phyloP scores from a whole-genome alignment of 2,329 filamentous ascomycete species.

The Aspergillus transmontanensis region DNA sequence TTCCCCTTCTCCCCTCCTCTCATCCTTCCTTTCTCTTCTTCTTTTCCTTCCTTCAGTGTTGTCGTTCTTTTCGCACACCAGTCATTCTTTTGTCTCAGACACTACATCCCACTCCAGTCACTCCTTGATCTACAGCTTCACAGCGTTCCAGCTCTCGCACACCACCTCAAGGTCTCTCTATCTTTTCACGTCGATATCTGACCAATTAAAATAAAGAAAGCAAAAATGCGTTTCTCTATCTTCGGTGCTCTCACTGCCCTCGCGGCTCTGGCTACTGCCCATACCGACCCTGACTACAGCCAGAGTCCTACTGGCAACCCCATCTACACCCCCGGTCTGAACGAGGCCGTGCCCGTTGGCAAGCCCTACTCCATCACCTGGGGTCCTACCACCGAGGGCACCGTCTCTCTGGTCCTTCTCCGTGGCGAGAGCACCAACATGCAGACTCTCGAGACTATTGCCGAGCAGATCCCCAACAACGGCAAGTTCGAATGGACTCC shows the following conservation, averaged over 20 bases:
- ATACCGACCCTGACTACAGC: conserved; percentile 40
- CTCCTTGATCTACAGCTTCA: conserved; percentile 23
- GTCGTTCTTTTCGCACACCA: conserved; percentile 22
- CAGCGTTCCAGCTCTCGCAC: conserved; percentile 6
- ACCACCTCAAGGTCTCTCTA: conserved; percentile 1
- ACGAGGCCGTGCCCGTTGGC: conserved; percentile 58
- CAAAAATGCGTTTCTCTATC: conserved; percentile 43
- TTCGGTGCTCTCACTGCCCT: conserved; percentile 40
- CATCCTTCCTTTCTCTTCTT: conserved; percentile 16
- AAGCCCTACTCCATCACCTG: conserved; percentile 61
- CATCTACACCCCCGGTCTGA: conserved; percentile 54
- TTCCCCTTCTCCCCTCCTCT: conserved; percentile 2
- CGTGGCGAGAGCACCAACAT: conserved; percentile 61
- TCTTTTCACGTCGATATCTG: neutral
- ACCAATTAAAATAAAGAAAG: conserved; percentile 5
- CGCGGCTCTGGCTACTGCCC: conserved; percentile 41
- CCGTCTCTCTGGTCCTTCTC: conserved; percentile 61
- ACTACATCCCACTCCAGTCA: conserved; percentile 28
- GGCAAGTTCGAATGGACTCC: conserved; percentile 61
- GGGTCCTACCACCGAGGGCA: conserved; percentile 43
- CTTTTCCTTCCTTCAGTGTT: conserved; percentile 11
- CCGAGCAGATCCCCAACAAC: conserved; percentile 57
- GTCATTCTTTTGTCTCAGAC: conserved; percentile 24
- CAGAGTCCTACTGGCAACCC: conserved; percentile 54
- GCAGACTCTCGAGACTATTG: conserved; percentile 53